Evolutionary conservation across 805 yeast genomes (phyloP).

Genomic region (Saccharomycopsis lassenensis): DNA sequence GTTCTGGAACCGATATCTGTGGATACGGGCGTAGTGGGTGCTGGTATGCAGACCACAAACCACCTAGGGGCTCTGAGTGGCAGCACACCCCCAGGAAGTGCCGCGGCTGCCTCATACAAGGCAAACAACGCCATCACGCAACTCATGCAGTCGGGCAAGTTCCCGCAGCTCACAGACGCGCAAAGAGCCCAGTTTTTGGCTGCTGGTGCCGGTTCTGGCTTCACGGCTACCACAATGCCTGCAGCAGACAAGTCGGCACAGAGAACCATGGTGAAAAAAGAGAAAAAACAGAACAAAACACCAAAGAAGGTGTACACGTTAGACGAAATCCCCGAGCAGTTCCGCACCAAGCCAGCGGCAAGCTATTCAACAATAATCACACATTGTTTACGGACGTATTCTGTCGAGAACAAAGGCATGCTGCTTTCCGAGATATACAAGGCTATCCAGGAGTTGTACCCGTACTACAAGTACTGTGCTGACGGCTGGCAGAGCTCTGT

Average conservation of each 20-base stretch:
- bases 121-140: too few species aligned
- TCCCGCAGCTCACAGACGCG: too few species aligned
- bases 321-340: constrained; percentile 85
- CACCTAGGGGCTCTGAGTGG: too few species aligned
- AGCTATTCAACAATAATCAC: constrained; percentile 77
- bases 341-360: constrained; percentile 70
- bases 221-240: not conserved
- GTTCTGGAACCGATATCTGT: too few species aligned
- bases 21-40: too few species aligned
- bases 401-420: constrained; percentile 45
- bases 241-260: not conserved
- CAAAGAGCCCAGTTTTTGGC: too few species aligned
- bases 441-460: constrained; percentile 77
- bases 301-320: constrained; percentile 56
- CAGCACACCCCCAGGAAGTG: too few species aligned
- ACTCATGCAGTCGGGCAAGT: too few species aligned
- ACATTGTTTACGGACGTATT: constrained; percentile 58
- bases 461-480: constrained; percentile 86
- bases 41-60: too few species aligned
- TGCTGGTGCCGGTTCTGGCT: too few species aligned
- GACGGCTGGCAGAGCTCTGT: constrained; percentile 99
- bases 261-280: constrained; percentile 28
- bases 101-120: too few species aligned
- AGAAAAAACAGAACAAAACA: constrained; percentile 38
- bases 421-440: constrained; percentile 76